A percentile compares a stretch with the other conserved stretches of the same genome.
Evolutionary conservation across 306 rosid species (phyloP).

Genomic region (Vigna trinervia): DNA sequence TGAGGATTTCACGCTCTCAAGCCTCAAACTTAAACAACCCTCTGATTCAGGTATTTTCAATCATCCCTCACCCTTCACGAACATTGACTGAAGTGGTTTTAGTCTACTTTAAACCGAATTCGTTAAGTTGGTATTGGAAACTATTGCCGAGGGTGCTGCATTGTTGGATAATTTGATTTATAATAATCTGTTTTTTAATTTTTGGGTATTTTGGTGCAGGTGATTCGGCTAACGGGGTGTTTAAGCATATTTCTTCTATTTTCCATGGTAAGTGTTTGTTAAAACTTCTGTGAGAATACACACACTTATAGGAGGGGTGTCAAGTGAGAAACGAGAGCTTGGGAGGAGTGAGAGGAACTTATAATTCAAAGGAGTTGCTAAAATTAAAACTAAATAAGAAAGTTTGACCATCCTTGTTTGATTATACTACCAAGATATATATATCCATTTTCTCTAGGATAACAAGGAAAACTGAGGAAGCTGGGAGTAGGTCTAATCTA

Average conservation of each 20-base stretch:
- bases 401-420: neutral
- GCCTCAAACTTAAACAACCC: conserved; percentile 43
- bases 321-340: neutral
- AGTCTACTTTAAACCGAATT: conserved; percentile 9
- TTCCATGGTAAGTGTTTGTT: conserved; percentile 60
- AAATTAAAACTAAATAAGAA: neutral
- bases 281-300: conserved; percentile 36
- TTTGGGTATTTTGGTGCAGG: conserved; percentile 57
- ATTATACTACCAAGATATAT: neutral
- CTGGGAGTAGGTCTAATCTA: conserved; percentile 16
- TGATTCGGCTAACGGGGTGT: conserved; percentile 42
- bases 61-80: neutral
- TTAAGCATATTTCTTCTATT: conserved; percentile 53
- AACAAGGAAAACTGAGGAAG: neutral
- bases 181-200: neutral
- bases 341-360: neutral
- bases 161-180: neutral
- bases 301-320: neutral
- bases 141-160: neutral
- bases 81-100: conserved; percentile 11
- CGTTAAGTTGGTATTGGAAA: neutral
- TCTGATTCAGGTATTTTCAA: conserved; percentile 58
- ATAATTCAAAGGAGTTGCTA: neutral
- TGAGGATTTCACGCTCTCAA: conserved; percentile 40
- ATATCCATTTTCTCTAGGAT: conserved; percentile 27